phyloP scores from a whole-genome alignment of 805 yeast genomes.

The Saturnispora zaruensis region DNA sequence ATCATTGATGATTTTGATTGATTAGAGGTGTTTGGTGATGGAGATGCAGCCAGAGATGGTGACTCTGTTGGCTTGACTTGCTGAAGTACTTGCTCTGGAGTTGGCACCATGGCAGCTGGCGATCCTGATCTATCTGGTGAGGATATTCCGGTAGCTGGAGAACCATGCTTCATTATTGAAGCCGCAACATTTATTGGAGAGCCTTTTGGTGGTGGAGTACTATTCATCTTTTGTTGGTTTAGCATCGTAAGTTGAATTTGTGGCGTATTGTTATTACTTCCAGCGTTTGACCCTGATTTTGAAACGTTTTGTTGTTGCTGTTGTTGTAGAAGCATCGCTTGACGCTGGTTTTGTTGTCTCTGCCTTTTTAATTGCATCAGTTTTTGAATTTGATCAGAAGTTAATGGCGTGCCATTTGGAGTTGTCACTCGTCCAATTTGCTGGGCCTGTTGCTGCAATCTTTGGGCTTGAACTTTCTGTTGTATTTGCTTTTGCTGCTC shows the following conservation, averaged over 20 bases:
- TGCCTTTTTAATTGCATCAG: constrained; percentile 45
- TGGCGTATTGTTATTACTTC: constrained; percentile 6
- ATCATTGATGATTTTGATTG: constrained; percentile 3
- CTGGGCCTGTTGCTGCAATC: constrained; percentile 1
- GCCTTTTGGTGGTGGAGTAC: neutral
- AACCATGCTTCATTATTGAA: neutral
- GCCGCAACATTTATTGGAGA: neutral
- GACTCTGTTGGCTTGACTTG: constrained; percentile 1
- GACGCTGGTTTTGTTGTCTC: constrained; percentile 23
- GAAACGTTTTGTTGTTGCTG: constrained; percentile 26
- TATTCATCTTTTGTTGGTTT: neutral
- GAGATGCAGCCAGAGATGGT: constrained; percentile 10
- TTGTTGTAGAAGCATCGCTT: constrained; percentile 32
- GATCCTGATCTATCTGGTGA: constrained; percentile 1
- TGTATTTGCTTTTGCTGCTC: constrained; percentile 8
- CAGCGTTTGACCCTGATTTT: constrained; percentile 17
- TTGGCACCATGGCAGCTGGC: constrained; percentile 15
- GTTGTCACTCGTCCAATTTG: constrained; percentile 32
- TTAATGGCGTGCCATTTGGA: constrained; percentile 49
- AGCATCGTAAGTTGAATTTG: constrained; percentile 1
- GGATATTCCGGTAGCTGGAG: constrained; percentile 2
- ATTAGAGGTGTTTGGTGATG: constrained; percentile 4
- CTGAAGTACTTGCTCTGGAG: constrained; percentile 21
- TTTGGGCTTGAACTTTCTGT: neutral
- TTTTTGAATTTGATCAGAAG: constrained; percentile 54